Evolutionary conservation across 2,329 filamentous ascomycete species (phyloP), one percentile per base, ranked within the genome.

Genomic region (Cladosporium colombiae): DNA sequence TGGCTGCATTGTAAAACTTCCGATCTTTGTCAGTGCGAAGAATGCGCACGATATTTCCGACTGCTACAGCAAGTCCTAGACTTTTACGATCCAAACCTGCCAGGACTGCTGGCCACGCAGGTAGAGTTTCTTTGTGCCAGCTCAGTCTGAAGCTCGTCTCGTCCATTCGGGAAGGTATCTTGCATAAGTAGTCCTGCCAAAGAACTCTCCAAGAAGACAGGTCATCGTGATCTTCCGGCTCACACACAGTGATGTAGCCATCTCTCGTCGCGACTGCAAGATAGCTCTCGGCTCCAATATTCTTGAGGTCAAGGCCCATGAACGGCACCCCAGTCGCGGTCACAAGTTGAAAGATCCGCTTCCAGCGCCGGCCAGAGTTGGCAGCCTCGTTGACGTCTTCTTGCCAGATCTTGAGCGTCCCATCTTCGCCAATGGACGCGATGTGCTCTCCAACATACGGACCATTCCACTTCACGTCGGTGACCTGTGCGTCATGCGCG

Each of bases 391-490:
- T 90, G 18, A 91, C 88, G 78, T 97, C 92, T 80, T 97, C 94
- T 67, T 91, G 89, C 94, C 94, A 98, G 70, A 98, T 84, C 76
- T 93, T 92, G 82, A 96, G 92, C 77, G 89, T 89, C 74, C 94
- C 92, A 73, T 97, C 94, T 74, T 94, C 91, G 68, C 91, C 92
- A 67, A 97, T 90, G 63, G 91, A 96, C 65, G 90, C 93, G 71
- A 98, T 83, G 72, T 96, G 87, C 75, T 95, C 92, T 71, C 95
- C 95, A 67, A 95, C 89, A 69, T 91, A 94, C 0, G 93, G 91
- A 0, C 93, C 92, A 65, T 96, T 91, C 93, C 94, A 98, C 83
- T 95, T 92, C 64, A 96, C 88, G 84, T 97, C 92, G 67, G 93
- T 84, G 68, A 98, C 90, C 79, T 97, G 93, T 59, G 92, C 92